A percentile compares a stretch with the other conserved stretches of the same genome.
phyloP scores from a whole-genome alignment of 139 green algal species.

The Chlorella sp. region DNA sequence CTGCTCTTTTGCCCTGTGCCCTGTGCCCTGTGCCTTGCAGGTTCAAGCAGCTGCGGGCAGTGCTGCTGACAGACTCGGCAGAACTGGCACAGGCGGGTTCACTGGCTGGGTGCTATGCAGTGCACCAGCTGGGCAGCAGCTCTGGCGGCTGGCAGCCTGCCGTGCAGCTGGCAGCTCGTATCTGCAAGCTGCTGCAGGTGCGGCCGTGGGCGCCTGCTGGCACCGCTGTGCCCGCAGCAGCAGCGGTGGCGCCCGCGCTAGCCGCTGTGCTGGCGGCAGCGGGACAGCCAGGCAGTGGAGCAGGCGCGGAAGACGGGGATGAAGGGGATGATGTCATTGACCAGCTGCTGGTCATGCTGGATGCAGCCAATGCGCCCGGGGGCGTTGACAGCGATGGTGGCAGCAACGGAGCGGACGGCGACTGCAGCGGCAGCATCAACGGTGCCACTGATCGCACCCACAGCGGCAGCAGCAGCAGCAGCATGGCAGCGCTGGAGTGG shows the following conservation, averaged over 20 bases:
- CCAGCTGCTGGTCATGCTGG: slow-evolving; percentile 22
- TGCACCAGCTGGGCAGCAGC: not conserved
- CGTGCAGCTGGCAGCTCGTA: not conserved
- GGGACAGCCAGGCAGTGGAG: too few species aligned
- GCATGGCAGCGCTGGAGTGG: slow-evolving; percentile 49
- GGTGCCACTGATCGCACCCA: not conserved
- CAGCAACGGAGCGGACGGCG: slow-evolving; percentile 36
- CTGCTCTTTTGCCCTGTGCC: not conserved
- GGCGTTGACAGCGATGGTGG: not conserved
- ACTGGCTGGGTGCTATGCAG: slow-evolving; percentile 22
- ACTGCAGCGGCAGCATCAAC: not conserved
- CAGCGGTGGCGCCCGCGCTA: slow-evolving; percentile 3
- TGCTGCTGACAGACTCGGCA: slow-evolving; percentile 3
- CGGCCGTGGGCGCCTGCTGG: not conserved
- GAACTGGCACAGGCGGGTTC: not conserved
- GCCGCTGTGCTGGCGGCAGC: not conserved
- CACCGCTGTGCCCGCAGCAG: not conserved
- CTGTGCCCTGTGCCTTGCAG: not conserved
- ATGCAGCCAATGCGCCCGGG: not conserved
- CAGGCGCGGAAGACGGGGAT: not conserved
- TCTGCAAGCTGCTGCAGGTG: slow-evolving; percentile 6
- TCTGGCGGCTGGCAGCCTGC: slow-evolving; percentile 1
- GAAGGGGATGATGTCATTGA: slow-evolving; percentile 7
- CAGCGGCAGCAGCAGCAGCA: slow-evolving; percentile 5
- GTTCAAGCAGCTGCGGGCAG: slow-evolving; percentile 34